These are phyloP conservation scores for Candida yuanshanica DNA, from an alignment of 805 yeast genomes.

Conservation along the genomic window DNA sequence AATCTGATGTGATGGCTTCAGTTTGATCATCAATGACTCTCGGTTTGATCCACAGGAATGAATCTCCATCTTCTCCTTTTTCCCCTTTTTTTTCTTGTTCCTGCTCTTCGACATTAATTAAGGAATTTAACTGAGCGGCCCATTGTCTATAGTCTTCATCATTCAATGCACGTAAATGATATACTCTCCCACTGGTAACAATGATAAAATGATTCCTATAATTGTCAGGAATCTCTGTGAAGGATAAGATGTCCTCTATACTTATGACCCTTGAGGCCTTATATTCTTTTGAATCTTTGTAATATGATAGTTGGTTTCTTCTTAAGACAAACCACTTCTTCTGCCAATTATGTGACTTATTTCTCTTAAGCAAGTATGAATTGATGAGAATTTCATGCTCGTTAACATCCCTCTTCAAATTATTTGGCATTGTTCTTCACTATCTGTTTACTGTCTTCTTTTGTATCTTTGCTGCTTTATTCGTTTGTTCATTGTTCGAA, in stretches of 20 bases:
- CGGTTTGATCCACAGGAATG: slow-evolving; percentile 4
- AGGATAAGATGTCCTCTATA: slow-evolving; percentile 12
- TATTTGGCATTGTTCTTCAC: neutral
- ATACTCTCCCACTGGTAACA: slow-evolving; percentile 18
- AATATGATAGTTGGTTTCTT: slow-evolving; percentile 33
- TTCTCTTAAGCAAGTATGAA: slow-evolving; percentile 29
- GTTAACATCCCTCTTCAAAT: neutral
- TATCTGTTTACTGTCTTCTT: too few species aligned
- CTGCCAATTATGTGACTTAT: slow-evolving; percentile 33
- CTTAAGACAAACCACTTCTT: slow-evolving; percentile 35
- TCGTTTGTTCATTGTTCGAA: too few species aligned
- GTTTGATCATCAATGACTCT: neutral
- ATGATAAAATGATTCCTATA: slow-evolving; percentile 18
- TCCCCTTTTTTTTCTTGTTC: neutral
- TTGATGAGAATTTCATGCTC: slow-evolving; percentile 20
- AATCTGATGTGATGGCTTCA: slow-evolving; percentile 4
- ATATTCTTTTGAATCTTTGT: slow-evolving; percentile 34
- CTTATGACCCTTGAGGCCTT: slow-evolving; percentile 31
- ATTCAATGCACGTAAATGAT: slow-evolving; percentile 17
- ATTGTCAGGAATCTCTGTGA: slow-evolving; percentile 18
- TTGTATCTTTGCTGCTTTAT: too few species aligned
- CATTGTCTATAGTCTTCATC: slow-evolving; percentile 18
- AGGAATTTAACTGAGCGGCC: slow-evolving; percentile 11
- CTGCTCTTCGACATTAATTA: slow-evolving; percentile 13
- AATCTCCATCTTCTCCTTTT: slow-evolving; percentile 1